phyloP scores from a whole-genome alignment of 495 filamentous ascomycete species.

The Aspergillus bertholletiae region DNA sequence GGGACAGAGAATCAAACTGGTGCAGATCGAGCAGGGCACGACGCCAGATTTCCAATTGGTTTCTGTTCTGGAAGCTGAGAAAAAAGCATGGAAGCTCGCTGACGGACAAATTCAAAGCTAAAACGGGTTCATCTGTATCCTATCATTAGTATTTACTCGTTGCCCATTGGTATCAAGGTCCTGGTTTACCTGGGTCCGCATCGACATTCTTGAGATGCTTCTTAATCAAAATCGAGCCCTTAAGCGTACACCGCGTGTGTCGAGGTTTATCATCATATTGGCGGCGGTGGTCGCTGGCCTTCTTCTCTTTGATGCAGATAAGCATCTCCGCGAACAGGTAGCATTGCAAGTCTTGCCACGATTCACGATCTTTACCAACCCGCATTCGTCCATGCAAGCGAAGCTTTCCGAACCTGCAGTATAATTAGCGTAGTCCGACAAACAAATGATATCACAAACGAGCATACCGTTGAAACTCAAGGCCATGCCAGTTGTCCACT shows the following conservation, averaged over 20 bases:
- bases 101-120: slow-evolving; percentile 90
- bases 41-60: slow-evolving; percentile 88
- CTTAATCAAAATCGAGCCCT: slow-evolving; percentile 97
- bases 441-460: slow-evolving; percentile 1
- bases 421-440: slow-evolving; percentile 7
- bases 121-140: slow-evolving; percentile 68
- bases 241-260: slow-evolving; percentile 77
- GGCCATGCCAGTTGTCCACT: slow-evolving; percentile 97
- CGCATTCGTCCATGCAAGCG: slow-evolving; percentile 86
- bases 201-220: slow-evolving; percentile 95
- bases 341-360: slow-evolving; percentile 98
- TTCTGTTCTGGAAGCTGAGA: slow-evolving; percentile 81
- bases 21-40: slow-evolving; percentile 84
- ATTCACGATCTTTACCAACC: slow-evolving; percentile 93
- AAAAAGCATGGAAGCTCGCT: slow-evolving; percentile 96
- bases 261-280: slow-evolving; percentile 55
- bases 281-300: slow-evolving; percentile 50
- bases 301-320: slow-evolving; percentile 98
- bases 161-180: not conserved
- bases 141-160: slow-evolving; percentile 1
- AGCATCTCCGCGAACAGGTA: slow-evolving; percentile 99
- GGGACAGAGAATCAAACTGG: slow-evolving; percentile 53
- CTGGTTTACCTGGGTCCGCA: slow-evolving; percentile 45
- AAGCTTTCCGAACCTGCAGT: slow-evolving; percentile 81
- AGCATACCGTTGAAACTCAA: slow-evolving; percentile 83